Evolutionary conservation across 768 basidiomycete genomes (phyloP).

Genomic region (Boletales sp.): DNA sequence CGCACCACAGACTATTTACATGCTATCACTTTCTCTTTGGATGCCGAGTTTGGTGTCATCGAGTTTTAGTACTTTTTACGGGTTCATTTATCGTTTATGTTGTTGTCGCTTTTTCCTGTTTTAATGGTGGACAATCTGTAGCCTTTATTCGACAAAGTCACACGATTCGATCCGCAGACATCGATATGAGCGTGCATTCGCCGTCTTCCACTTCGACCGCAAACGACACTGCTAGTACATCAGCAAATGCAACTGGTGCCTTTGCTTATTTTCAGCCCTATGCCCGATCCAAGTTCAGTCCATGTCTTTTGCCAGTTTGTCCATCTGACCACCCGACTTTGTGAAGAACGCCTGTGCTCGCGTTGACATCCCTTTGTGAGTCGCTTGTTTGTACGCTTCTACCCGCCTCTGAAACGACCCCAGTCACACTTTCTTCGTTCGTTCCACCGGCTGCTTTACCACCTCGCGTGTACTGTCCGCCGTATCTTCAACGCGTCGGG

Average conservation of each 20-base stretch:
- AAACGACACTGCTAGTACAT: neutral
- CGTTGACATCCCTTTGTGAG: slow-evolving; percentile 35
- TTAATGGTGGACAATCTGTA: slow-evolving; percentile 11
- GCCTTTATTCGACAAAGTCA: neutral
- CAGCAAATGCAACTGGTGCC: slow-evolving; percentile 16
- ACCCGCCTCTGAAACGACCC: neutral
- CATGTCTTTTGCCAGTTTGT: neutral
- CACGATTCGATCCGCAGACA: no score
- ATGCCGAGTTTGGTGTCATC: neutral
- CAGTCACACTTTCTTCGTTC: slow-evolving; percentile 36
- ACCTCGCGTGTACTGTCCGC: slow-evolving; percentile 33
- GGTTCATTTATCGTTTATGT: slow-evolving; percentile 1
- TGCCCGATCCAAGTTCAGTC: slow-evolving; percentile 30
- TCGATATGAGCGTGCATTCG: no score
- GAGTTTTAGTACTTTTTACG: neutral
- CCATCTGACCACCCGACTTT: slow-evolving; percentile 13
- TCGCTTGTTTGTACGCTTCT: neutral
- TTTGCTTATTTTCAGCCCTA: slow-evolving; percentile 28
- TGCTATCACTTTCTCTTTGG: neutral
- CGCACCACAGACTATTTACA: slow-evolving; percentile 2
- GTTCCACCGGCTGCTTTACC: slow-evolving; percentile 33
- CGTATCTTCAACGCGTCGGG: slow-evolving; percentile 40
- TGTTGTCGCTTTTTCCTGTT: slow-evolving; percentile 3
- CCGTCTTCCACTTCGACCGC: neutral
- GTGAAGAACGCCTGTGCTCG: slow-evolving; percentile 28